Base-by-base conservation (phyloP, 805 yeast genomes). In the Clavispora phyllophila region DNA sequence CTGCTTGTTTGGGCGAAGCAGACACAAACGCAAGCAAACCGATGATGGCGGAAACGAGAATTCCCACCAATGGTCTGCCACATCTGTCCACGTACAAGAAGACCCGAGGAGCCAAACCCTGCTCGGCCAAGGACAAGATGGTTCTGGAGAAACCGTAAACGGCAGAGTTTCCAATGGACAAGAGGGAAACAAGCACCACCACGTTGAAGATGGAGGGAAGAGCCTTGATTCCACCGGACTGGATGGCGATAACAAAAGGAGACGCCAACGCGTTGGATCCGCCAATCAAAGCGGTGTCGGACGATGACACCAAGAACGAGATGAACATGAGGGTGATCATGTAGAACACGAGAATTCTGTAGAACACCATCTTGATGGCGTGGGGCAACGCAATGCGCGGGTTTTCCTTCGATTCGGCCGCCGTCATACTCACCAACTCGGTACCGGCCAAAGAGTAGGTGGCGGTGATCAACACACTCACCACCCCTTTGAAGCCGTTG, bases 141-240 rank as follows among this genome's bases (percentile, higher is more conserved):
- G 73, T 68, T 54, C 74, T 56, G 9, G 73, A 66, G 38, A 65
- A 69, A 1, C 74, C 74, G 43, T 63, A 69, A 13, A 69, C 71
- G 9, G 73, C 70, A 3, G 73, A 66, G 49, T 68, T 68, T 6
- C 72, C 73, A 42, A 69, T 68, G 34, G 73, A 63, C 29, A 69
- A 58, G 34, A 69, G 60, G 9, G 73, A 59, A n/a, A 68, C 60
- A 34, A 69, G 55, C 13, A 69, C 71, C 15, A 69, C 57, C 32
- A 68, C 73, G 43, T 69, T 69, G 57, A 69, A 66, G 23, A 69
- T 66, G 3, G 73, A 66, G 6, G 74, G 73, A 38, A 69, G 60
- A 3, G 61, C 74, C 31, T 57, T 59, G 42, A 69, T 69, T 10
- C 72, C 68, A 5, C 71, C 74, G 3, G 57, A 53, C 44, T 63